Conservation (phyloP, 331 rosid genomes). For the Malus hybrid region DNA sequence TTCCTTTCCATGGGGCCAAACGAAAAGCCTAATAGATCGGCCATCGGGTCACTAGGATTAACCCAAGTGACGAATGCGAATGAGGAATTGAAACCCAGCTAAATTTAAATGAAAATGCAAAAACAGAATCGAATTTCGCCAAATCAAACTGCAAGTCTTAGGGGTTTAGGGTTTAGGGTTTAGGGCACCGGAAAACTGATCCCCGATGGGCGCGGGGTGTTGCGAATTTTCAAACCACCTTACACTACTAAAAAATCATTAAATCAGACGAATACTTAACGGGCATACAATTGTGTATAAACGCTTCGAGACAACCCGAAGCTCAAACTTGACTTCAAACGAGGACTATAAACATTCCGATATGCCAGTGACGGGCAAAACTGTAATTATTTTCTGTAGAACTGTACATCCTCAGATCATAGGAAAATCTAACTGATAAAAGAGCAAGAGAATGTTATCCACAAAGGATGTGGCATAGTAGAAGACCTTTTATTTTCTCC, state of each 20-base stretch:
- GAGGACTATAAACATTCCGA: slow-evolving; percentile 1
- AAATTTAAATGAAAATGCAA: not conserved
- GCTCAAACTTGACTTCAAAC: not conserved
- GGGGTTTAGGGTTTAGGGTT: too few relatives aligned
- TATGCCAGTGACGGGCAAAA: slow-evolving; percentile 20
- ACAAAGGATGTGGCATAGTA: slow-evolving; percentile 20
- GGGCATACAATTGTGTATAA: not conserved
- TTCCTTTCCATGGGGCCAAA: too few relatives aligned
- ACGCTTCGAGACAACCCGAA: not conserved
- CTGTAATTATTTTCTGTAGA: slow-evolving; percentile 1
- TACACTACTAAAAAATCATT: not conserved
- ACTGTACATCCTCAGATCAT: slow-evolving; percentile 31
- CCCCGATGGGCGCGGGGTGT: not conserved
- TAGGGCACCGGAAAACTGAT: too few relatives aligned
- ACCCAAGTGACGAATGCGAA: too few relatives aligned
- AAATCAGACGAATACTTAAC: not conserved
- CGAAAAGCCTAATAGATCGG: too few relatives aligned
- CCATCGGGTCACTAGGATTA: too few relatives aligned
- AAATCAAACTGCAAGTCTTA: too few relatives aligned
- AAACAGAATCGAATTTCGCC: not conserved
- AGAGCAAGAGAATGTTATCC: slow-evolving; percentile 22
- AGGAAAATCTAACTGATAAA: slow-evolving; percentile 22
- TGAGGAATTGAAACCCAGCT: too few relatives aligned
- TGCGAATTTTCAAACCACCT: not conserved
- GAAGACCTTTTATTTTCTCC: slow-evolving; percentile 36